Base-by-base conservation (phyloP, 257 asterid genomes). In the Ehretia macrophylla region DNA sequence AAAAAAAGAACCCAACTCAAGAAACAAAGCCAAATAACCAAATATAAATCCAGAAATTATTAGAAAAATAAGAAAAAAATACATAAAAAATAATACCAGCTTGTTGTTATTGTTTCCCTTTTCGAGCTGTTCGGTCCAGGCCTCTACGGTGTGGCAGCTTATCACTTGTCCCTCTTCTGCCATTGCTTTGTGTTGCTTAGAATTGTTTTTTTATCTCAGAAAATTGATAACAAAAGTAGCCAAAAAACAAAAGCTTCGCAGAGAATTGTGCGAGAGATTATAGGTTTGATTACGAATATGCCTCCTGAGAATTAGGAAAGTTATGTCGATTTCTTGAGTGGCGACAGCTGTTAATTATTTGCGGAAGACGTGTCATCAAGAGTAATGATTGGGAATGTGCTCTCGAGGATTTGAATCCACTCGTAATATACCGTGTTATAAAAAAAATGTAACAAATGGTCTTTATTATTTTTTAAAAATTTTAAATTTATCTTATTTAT, bases 111-210 rank as follows among this genome's bases (percentile, higher is more conserved):
- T 77, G 35, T 78, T 87, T 20, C 95, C 96, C 66, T 81, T 87
- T 75, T 79, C 72, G 62, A 90, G 76, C 67, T 81, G 94, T 4
- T 80, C 81, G 65, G 51, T 70, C 98, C 98, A 90, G 21, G 75
- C 79, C 16, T 80, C 89, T 14, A 75, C 14, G 62, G 75, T 77
- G 75, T 87, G 98, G 82, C 95, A 85, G 67, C 78, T 65, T 58
- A 90, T 77, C 42, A 87, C 96, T 19, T 78, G 94, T 68, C 95
- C 96, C 56, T 83, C 98, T 27, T 76, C 69, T 50, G 86, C 76
- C 90, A 76, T 81, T 56, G 58, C 18, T 12, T n/a, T n/a, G n/a
- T n/a, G 14, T 42, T 53, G 22, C 53, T 39, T 14, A 23, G 27
- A n/a, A n/a, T n/a, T n/a, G n/a, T n/a, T n/a, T 38, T 64, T 49